These are phyloP conservation scores for Fusarium compactum DNA, from an alignment of 2,329 filamentous ascomycete species.

Conservation along the genomic window DNA sequence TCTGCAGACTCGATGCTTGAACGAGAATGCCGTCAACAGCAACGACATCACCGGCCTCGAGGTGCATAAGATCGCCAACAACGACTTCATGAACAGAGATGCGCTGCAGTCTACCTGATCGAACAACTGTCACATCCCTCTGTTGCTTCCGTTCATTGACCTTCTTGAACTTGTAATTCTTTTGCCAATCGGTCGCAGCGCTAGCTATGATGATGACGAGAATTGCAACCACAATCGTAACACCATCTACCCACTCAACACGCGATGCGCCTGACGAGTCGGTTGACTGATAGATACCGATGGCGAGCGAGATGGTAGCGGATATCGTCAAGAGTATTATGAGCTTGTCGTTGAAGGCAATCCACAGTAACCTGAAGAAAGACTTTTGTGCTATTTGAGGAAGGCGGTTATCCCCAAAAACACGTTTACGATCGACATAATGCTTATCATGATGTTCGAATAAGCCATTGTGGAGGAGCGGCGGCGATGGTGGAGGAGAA, in stretches of 20 bases:
- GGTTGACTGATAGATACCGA: slow-evolving; percentile 80
- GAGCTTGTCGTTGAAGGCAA: slow-evolving; percentile 86
- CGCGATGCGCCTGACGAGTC: slow-evolving; percentile 63
- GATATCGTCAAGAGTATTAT: slow-evolving; percentile 78
- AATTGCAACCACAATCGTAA: slow-evolving; percentile 83
- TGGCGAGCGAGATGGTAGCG: slow-evolving; percentile 77
- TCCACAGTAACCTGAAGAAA: slow-evolving; percentile 76
- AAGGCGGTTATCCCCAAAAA: slow-evolving; percentile 73
- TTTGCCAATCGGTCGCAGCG: slow-evolving; percentile 85
- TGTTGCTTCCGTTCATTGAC: slow-evolving; percentile 85
- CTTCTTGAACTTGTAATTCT: slow-evolving; percentile 83
- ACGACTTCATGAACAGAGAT: slow-evolving; percentile 78
- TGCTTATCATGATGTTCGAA: slow-evolving; percentile 46
- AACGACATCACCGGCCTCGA: slow-evolving; percentile 79
- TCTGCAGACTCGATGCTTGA: slow-evolving; percentile 64
- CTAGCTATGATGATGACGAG: slow-evolving; percentile 80
- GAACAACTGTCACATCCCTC: slow-evolving; percentile 77
- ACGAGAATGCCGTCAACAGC: slow-evolving; percentile 79
- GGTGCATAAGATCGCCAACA: slow-evolving; percentile 78
- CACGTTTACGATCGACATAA: slow-evolving; percentile 71
- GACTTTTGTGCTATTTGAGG: slow-evolving; percentile 74
- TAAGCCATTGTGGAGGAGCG: slow-evolving; percentile 46
- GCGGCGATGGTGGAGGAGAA: slow-evolving; percentile 38
- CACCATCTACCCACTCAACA: slow-evolving; percentile 85
- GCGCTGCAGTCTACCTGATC: slow-evolving; percentile 78